Evolutionary conservation across 345 rosid species (phyloP).

Genomic region (Salix suchowensis): DNA sequence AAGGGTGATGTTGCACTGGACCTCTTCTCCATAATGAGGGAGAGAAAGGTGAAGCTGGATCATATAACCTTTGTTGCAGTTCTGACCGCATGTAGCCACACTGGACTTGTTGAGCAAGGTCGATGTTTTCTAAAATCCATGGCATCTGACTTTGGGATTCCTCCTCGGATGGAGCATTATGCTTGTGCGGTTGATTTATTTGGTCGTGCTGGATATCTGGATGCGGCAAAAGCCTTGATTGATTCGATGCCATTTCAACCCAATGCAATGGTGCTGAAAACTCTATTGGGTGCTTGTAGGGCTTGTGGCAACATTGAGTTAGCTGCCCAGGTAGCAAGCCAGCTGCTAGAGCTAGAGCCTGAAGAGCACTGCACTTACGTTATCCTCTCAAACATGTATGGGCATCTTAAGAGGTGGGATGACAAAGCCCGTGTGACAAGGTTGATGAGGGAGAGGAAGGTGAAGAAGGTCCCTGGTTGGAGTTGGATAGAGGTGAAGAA

Average conservation of each 20-base stretch:
- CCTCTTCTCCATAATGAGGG: constrained; percentile 54
- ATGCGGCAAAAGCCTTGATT: constrained; percentile 49
- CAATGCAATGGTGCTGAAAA: constrained; percentile 68
- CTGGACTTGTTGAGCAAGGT: constrained; percentile 60
- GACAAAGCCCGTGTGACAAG: constrained; percentile 52
- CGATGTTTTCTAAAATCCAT: constrained; percentile 44
- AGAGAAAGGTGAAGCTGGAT: constrained; percentile 49
- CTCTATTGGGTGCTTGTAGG: constrained; percentile 69
- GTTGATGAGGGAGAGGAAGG: constrained; percentile 70
- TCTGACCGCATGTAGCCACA: constrained; percentile 75
- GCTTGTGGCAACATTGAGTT: constrained; percentile 59
- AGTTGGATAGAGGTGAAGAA: constrained; percentile 70
- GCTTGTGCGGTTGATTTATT: constrained; percentile 72
- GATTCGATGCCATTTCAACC: constrained; percentile 65
- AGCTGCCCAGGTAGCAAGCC: constrained; percentile 56
- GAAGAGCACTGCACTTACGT: constrained; percentile 72
- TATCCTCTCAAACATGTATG: constrained; percentile 61
- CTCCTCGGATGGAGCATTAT: constrained; percentile 72
- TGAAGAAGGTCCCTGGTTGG: constrained; percentile 81
- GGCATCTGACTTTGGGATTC: constrained; percentile 50
- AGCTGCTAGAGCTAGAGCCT: constrained; percentile 57
- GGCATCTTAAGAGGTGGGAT: constrained; percentile 54
- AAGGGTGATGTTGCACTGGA: constrained; percentile 51
- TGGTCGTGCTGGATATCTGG: constrained; percentile 58
- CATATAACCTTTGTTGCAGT: constrained; percentile 70